Conservation (phyloP, 2,329 filamentous ascomycete genomes). For the Ophiostoma quercus region DNA sequence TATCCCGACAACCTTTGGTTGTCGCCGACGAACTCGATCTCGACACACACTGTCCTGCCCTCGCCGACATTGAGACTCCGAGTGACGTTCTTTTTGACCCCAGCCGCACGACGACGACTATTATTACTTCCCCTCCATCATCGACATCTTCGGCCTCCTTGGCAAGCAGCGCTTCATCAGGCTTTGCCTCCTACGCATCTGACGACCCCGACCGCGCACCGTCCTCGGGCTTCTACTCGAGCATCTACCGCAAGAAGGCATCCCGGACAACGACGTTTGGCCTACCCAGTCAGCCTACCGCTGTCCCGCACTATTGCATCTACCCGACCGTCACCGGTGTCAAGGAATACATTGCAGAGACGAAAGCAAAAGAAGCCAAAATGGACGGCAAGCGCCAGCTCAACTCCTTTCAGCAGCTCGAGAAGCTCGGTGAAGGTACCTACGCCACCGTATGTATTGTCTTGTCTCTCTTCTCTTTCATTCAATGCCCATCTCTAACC, state of each 20-base stretch:
- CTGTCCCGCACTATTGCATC: constrained; percentile 32
- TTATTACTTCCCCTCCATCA: constrained; percentile 16
- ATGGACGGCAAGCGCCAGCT: constrained; percentile 95
- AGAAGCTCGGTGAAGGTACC: constrained; percentile 96
- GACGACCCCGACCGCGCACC: not conserved
- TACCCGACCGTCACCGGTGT: constrained; percentile 25
- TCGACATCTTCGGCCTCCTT: not conserved
- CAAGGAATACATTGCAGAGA: constrained; percentile 23
- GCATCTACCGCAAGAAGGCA: not conserved
- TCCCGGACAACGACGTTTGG: constrained; percentile 25
- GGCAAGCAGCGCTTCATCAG: not conserved
- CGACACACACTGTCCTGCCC: constrained; percentile 24
- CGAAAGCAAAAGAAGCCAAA: constrained; percentile 26
- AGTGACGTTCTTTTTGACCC: constrained; percentile 40
- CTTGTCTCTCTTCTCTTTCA: not conserved
- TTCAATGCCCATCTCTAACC: not conserved
- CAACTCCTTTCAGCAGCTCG: constrained; percentile 97
- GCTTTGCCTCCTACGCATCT: constrained; percentile 4
- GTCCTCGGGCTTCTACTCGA: constrained; percentile 9
- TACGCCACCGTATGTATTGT: constrained; percentile 78
- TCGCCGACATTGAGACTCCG: constrained; percentile 34
- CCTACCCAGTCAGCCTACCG: constrained; percentile 32
- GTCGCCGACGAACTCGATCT: constrained; percentile 23
- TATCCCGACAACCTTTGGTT: constrained; percentile 25
- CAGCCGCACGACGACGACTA: constrained; percentile 30